Evolutionary conservation across 352 stramenopile genomes (phyloP), one percentile per base, ranked within the genome.

Genomic region (Phytopythium aichiense): DNA sequence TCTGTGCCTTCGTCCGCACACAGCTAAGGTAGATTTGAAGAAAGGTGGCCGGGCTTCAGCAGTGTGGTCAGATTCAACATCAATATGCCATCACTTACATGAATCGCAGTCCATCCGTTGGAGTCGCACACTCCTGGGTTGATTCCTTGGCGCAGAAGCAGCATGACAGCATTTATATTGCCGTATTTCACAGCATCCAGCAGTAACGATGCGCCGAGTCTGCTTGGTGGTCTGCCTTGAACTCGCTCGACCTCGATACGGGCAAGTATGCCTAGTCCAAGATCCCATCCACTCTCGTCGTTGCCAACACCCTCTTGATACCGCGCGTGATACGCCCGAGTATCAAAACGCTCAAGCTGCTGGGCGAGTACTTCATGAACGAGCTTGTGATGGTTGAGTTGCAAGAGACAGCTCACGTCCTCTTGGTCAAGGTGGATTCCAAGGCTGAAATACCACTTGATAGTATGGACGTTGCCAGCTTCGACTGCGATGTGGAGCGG

Each of bases 31-130:
- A 38, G 8, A 31, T 31, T 31, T 38, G 31, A 23, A 43, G 6
- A 25, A 48, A 13, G 4, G 25, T 20, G 15, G 13, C 7, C 8
- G 15, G 7, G 25, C 48, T 23, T 13, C n/a, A 20, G 8, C 60
- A 35, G 7, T 31, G 37, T 37, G 15, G 45, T 11, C 22, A 50
- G 6, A 3, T 43, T 4, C 57, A 16, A 61, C 22, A 56, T 0
- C 12, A 31, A 65, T 22, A 33, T 3, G 31, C 2, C 46, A 20
- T 15, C 30, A 78, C 74, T 22, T 52, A 88, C 79, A 64, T 91
- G 82, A 11, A 91, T 60, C 33, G 71, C 60, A 1, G 77, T 88
- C 82, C 82, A 91, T 1, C 69, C 76, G 25, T 89, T 84, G 1
- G 66, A 60, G 63, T 91, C 82, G 55, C 65, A 68, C n/a, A 63